These are phyloP conservation scores for Cordyceps cicadae DNA, from an alignment of 2,329 filamentous ascomycete species.

Conservation along the genomic window DNA sequence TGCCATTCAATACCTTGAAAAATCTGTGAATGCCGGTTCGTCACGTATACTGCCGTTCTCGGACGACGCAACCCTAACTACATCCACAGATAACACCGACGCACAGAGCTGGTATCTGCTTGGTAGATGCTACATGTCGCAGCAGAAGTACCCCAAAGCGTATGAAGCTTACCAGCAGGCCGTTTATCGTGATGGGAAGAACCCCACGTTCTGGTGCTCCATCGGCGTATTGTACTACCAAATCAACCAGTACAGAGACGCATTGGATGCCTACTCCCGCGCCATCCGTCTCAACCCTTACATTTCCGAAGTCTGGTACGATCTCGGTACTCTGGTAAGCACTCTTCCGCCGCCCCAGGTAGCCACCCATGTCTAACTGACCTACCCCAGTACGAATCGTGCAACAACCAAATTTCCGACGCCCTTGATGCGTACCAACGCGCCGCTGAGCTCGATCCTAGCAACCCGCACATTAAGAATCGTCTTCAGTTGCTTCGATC, in stretches of 20 bases:
- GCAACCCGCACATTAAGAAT: constrained; percentile 93
- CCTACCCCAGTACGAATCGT: constrained; percentile 74
- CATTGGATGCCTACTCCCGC: constrained; percentile 91
- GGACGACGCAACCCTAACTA: constrained; percentile 22
- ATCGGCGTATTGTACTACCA: constrained; percentile 99
- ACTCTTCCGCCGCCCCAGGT: constrained; percentile 13
- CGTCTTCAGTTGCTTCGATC: constrained; percentile 81
- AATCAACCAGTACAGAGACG: constrained; percentile 98
- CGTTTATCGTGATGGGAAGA: constrained; percentile 93
- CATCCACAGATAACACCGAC: constrained; percentile 69
- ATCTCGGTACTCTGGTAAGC: constrained; percentile 86
- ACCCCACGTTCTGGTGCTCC: constrained; percentile 98
- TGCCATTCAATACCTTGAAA: constrained; percentile 94
- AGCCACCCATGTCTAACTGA: constrained; percentile 21
- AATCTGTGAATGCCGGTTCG: constrained; percentile 86
- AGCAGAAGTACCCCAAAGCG: constrained; percentile 96
- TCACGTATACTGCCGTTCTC: constrained; percentile 11
- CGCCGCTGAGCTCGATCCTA: constrained; percentile 86
- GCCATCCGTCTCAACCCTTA: constrained; percentile 95
- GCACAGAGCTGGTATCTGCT: constrained; percentile 98
- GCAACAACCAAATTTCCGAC: constrained; percentile 97
- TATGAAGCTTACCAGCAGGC: constrained; percentile 99
- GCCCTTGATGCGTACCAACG: constrained; percentile 92
- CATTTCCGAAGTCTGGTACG: constrained; percentile 99
- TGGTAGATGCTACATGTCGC: constrained; percentile 97